These are phyloP conservation scores for Pythium oligandrum DNA, from an alignment of 352 stramenopile species.

Conservation along the genomic window DNA sequence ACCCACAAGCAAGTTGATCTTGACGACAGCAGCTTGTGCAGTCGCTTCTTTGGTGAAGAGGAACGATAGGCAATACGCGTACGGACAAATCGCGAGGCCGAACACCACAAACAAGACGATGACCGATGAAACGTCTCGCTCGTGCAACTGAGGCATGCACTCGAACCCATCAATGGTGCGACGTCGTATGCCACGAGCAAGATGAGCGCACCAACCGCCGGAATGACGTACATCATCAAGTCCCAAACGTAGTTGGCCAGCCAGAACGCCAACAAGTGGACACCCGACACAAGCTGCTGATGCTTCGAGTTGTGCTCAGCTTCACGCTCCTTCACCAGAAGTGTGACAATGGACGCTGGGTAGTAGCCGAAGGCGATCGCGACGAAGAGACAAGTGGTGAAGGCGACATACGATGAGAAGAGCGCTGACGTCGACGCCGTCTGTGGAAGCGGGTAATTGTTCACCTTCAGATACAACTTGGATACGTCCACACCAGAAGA, in stretches of 20 bases:
- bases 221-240: slow-evolving; percentile 72
- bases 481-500: slow-evolving; percentile 5
- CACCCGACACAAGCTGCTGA: slow-evolving; percentile 89
- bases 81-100: slow-evolving; percentile 20
- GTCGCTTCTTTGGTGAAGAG: slow-evolving; percentile 18
- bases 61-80: slow-evolving; percentile 2
- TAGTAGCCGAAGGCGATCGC: slow-evolving; percentile 81
- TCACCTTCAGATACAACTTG: slow-evolving; percentile 12
- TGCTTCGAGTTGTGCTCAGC: slow-evolving; percentile 90
- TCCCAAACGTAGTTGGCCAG: slow-evolving; percentile 89
- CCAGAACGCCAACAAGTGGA: slow-evolving; percentile 89
- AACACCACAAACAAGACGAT: slow-evolving; percentile 44
- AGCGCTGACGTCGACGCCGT: slow-evolving; percentile 18
- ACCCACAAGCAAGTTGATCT: slow-evolving; percentile 43
- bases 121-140: slow-evolving; percentile 22
- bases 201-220: slow-evolving; percentile 15
- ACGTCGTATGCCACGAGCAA: slow-evolving; percentile 37
- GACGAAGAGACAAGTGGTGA: slow-evolving; percentile 72
- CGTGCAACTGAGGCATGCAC: slow-evolving; percentile 21
- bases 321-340: slow-evolving; percentile 87
- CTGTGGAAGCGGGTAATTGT: slow-evolving; percentile 13
- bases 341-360: slow-evolving; percentile 80
- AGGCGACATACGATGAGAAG: slow-evolving; percentile 18
- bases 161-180: slow-evolving; percentile 23
- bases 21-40: slow-evolving; percentile 38